Conservation (phyloP, 2,329 filamentous ascomycete species). For the Diaporthe citriasiana region DNA sequence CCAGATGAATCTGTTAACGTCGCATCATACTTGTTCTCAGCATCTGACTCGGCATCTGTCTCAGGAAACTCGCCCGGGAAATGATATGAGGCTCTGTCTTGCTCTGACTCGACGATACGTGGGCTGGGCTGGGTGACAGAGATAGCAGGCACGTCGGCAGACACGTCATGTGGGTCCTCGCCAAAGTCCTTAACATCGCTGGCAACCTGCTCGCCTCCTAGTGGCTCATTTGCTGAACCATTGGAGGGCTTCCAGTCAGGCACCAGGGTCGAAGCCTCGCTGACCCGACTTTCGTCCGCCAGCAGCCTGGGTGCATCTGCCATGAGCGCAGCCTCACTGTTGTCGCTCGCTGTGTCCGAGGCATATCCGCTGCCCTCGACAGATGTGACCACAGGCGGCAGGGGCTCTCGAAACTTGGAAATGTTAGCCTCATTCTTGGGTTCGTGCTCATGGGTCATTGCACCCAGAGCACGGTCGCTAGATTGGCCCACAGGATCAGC, state of each 20-base stretch:
- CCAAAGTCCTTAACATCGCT: constrained; percentile 43
- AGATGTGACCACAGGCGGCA: constrained; percentile 79
- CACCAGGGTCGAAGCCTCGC: constrained; percentile 42
- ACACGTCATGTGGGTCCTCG: constrained; percentile 14
- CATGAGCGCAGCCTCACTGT: constrained; percentile 54
- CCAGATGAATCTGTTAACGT: constrained; percentile 26
- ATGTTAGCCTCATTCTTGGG: constrained; percentile 69
- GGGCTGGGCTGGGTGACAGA: constrained; percentile 62
- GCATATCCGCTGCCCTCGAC: constrained; percentile 75
- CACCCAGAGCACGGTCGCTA: constrained; percentile 71
- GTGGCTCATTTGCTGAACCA: constrained; percentile 17
- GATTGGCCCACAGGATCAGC: constrained; percentile 62
- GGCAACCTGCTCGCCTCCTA: neutral
- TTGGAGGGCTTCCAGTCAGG: constrained; percentile 19
- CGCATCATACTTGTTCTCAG: neutral
- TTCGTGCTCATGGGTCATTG: constrained; percentile 68
- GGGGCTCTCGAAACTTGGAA: constrained; percentile 71
- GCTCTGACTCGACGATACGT: constrained; percentile 44
- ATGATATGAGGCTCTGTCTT: constrained; percentile 53
- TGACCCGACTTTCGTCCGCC: constrained; percentile 42
- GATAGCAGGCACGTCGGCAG: constrained; percentile 57
- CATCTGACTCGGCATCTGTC: constrained; percentile 50
- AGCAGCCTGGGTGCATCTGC: constrained; percentile 44
- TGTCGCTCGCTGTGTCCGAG: constrained; percentile 68
- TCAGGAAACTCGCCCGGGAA: constrained; percentile 73